Conservation (phyloP, 139 green algal genomes). For the Chlorella sp. region DNA sequence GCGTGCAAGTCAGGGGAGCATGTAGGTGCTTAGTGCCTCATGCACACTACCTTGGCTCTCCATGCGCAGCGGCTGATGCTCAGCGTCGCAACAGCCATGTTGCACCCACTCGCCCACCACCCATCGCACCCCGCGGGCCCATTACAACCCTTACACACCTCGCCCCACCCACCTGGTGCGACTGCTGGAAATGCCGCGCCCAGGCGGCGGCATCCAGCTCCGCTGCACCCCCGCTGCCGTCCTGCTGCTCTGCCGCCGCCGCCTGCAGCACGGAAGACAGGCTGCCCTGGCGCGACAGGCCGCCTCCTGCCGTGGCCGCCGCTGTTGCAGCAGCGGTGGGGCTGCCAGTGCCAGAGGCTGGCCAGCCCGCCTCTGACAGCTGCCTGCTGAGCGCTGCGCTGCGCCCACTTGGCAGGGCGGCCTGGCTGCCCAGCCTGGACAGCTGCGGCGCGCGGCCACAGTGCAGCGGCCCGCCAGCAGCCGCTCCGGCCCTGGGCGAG, state of each 20-base stretch:
- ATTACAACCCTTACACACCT: no score
- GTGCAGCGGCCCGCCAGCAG: no score
- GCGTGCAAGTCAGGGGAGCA: no score
- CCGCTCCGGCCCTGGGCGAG: not conserved
- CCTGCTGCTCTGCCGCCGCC: slow-evolving; percentile 16
- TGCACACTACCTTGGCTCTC: no score
- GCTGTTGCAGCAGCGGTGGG: slow-evolving; percentile 16
- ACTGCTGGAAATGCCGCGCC: slow-evolving; percentile 15
- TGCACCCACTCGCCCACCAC: no score
- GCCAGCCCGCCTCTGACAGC: not conserved
- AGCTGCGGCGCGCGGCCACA: not conserved
- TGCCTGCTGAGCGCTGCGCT: not conserved
- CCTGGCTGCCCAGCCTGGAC: slow-evolving; percentile 16
- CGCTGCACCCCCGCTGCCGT: not conserved
- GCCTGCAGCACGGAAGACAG: slow-evolving; percentile 1
- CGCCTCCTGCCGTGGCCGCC: not conserved
- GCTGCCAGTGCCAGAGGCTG: slow-evolving; percentile 1
- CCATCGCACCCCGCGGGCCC: no score
- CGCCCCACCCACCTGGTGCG: not conserved
- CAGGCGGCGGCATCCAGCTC: slow-evolving; percentile 20
- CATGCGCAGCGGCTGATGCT: no score
- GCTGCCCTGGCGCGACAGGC: not conserved
- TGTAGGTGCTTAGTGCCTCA: no score
- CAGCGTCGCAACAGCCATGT: no score
- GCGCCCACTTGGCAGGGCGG: not conserved